These are phyloP conservation scores for Alternaria arborescens DNA, from an alignment of 2,329 filamentous ascomycete genomes.

Conservation along the genomic window DNA sequence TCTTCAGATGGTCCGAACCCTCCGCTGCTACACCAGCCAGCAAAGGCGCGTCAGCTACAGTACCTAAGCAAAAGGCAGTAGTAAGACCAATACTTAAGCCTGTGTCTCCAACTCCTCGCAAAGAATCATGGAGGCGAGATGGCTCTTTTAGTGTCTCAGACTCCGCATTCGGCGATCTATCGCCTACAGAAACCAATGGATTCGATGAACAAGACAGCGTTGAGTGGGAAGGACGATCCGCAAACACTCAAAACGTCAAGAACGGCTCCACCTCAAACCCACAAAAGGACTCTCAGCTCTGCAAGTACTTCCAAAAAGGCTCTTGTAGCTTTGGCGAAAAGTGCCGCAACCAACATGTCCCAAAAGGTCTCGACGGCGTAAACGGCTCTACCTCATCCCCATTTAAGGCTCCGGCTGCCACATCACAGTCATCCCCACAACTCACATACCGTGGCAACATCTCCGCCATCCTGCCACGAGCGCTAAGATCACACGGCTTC, in stretches of 20 bases:
- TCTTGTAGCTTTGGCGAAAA: constrained; percentile 34
- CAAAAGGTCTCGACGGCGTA: background rate
- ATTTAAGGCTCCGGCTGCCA: background rate
- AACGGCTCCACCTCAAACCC: background rate
- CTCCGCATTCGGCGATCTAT: constrained; percentile 12
- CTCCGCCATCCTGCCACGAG: constrained; percentile 25
- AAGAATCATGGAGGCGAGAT: constrained; percentile 20
- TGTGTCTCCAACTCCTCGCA: constrained; percentile 5
- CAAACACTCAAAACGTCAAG: constrained; percentile 1
- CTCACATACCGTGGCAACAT: constrained; percentile 21
- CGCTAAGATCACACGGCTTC: constrained; percentile 16
- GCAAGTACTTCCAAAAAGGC: constrained; percentile 40
- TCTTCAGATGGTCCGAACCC: constrained; percentile 58
- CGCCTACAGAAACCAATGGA: constrained; percentile 10
- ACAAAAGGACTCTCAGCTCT: constrained; percentile 7
- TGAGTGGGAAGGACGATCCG: constrained; percentile 10
- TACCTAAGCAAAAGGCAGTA: constrained; percentile 8
- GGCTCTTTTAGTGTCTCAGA: constrained; percentile 8
- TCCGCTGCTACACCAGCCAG: constrained; percentile 5
- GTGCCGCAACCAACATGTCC: constrained; percentile 32
- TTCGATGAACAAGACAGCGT: constrained; percentile 13
- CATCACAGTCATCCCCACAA: background rate
- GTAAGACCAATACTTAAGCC: constrained; percentile 7
- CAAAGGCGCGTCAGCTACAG: constrained; percentile 13
- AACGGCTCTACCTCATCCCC: background rate